phyloP scores from a whole-genome alignment of 179 eudicot genomes.

The Gypsophila paniculata region DNA sequence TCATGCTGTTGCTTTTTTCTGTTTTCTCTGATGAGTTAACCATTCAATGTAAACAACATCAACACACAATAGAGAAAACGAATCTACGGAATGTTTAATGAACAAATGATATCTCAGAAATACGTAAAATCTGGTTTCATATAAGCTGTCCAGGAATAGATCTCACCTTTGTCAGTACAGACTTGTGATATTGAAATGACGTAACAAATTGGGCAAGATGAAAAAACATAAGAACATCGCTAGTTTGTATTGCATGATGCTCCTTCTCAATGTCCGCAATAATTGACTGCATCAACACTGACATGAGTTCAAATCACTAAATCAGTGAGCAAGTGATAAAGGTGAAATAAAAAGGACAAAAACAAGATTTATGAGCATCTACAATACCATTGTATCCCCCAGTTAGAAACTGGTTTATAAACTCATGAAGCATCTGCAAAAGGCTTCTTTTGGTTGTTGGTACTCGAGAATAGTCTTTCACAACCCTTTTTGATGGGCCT shows the following conservation, averaged over 20 bases:
- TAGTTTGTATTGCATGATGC: slow-evolving; percentile 62
- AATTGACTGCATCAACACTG: slow-evolving; percentile 86
- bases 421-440: slow-evolving; percentile 55
- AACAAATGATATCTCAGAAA: not conserved
- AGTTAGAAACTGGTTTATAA: slow-evolving; percentile 64
- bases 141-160: not conserved
- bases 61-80: not conserved
- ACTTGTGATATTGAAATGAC: slow-evolving; percentile 70
- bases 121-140: not conserved
- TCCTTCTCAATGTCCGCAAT: slow-evolving; percentile 80
- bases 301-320: slow-evolving; percentile 22
- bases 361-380: not conserved
- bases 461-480: slow-evolving; percentile 51
- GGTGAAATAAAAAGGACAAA: not conserved
- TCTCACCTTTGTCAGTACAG: slow-evolving; percentile 52
- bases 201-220: slow-evolving; percentile 80
- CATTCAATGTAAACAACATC: not conserved
- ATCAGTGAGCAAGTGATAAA: slow-evolving; percentile 14
- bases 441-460: slow-evolving; percentile 57
- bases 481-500: slow-evolving; percentile 64
- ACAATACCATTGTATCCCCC: slow-evolving; percentile 89
- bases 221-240: slow-evolving; percentile 74
- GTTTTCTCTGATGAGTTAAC: not conserved
- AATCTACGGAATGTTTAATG: not conserved
- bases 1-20: not conserved